A percentile compares a stretch with the other conserved stretches of the same genome.
phyloP scores from a whole-genome alignment of 1,139 yeast genomes.

The Yamadazyma sp. region DNA sequence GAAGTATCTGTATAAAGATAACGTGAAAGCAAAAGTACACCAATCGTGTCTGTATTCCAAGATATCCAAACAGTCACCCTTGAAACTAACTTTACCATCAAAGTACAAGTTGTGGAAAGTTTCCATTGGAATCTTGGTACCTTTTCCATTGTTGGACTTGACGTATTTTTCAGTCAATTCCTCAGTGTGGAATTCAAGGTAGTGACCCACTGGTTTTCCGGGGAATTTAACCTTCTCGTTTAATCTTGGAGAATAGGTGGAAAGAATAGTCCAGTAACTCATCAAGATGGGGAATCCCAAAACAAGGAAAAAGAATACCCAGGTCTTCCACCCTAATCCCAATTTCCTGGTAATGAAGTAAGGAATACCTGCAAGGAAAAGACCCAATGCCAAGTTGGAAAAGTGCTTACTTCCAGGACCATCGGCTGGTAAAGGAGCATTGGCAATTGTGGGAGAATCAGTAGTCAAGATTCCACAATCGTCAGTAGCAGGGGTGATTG shows the following conservation, averaged over 20 bases:
- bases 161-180: constrained; percentile 70
- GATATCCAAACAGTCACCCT: constrained; percentile 83
- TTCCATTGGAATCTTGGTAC: constrained; percentile 84
- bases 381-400: constrained; percentile 58
- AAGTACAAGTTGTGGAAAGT: constrained; percentile 89
- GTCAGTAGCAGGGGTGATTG: constrained; percentile 48
- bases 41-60: constrained; percentile 90
- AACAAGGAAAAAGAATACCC: constrained; percentile 53
- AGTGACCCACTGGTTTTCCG: constrained; percentile 73
- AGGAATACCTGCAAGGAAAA: constrained; percentile 61
- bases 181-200: constrained; percentile 78
- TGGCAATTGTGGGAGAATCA: constrained; percentile 70
- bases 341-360: constrained; percentile 60
- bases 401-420: constrained; percentile 85
- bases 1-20: constrained; percentile 76
- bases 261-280: constrained; percentile 79
- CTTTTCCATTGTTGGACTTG: constrained; percentile 53
- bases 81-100: constrained; percentile 80
- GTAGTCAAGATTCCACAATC: constrained; percentile 64
- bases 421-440: constrained; percentile 89
- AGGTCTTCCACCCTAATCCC: constrained; percentile 74
- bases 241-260: constrained; percentile 77
- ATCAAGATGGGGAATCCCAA: constrained; percentile 68
- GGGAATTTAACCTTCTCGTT: constrained; percentile 79
- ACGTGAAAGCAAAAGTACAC: constrained; percentile 80